Evolutionary conservation across 1,139 yeast species (phyloP), one percentile per base, ranked within the genome.

Genomic region (Saccharomyces hybrid): DNA sequence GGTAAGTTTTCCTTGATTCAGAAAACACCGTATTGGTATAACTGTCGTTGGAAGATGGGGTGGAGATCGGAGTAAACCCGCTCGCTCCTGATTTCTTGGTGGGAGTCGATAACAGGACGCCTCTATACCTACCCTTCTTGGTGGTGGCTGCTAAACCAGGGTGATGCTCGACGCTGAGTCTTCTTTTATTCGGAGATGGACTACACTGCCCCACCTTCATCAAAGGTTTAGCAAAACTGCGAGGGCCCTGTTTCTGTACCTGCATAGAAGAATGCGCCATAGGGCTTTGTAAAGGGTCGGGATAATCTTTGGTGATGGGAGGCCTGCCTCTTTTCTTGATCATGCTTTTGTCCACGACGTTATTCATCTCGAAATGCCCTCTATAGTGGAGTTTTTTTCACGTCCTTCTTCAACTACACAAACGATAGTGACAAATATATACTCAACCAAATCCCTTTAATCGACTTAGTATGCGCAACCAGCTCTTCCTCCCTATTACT

Each of bases 241-340:
- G 62, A 7, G 65, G 56, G 9, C 68, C 69, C 44, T 60, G 60
- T 50, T 57, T 64, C 50, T 69, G 70, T 32, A 70, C 69, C 52
- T 65, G 63, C 54, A 65, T 48, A 2, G 73, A 70, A 3, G 71
- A 65, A 29, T 63, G 64, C 5, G 73, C 73, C 72, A 70, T 68
- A 14, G 73, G 73, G 16, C 69, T 64, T 52, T 67, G 64, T 61
- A 67, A 55, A 13, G 72, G 72, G 53, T 68, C 63, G 19, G 63
- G 61, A 51, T 70, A 70, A 32, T 66, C 62, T 57, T 68, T 70
- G 27, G 65, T 62, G 8, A 70, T 62, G 16, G 69, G 66, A 7
- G 73, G 73, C 62, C 73, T 63, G 5, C 73, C 73, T 54, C 73
- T 60, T 46, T 62, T 64, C 54, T 59, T 63, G 26, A 38, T 19